Evolutionary conservation across 2,329 filamentous ascomycete genomes (phyloP).

Genomic region (Talaromyces pinophilus): DNA sequence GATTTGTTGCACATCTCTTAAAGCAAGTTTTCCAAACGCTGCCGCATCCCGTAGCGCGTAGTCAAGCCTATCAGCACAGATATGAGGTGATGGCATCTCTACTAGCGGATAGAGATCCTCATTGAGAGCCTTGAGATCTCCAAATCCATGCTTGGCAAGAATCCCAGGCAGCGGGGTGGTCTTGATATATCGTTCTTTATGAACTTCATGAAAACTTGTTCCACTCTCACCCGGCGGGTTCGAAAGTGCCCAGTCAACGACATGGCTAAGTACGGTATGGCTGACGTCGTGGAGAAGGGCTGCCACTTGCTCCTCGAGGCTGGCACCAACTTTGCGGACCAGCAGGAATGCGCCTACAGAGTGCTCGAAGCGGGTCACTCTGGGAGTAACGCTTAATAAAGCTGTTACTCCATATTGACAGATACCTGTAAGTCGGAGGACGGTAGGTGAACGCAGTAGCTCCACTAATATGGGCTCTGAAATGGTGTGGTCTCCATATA

Average conservation of each 20-base stretch:
- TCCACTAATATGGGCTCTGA: constrained; percentile 41
- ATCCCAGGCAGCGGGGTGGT: constrained; percentile 39
- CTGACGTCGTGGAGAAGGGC: constrained; percentile 45
- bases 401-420: constrained; percentile 43
- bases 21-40: constrained; percentile 34
- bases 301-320: constrained; percentile 42
- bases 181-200: constrained; percentile 41
- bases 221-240: constrained; percentile 35
- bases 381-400: constrained; percentile 37
- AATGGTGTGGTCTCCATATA: constrained; percentile 40
- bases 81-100: constrained; percentile 41
- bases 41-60: constrained; percentile 43
- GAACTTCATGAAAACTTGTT: constrained; percentile 43
- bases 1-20: constrained; percentile 34
- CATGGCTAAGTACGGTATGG: constrained; percentile 46
- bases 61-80: constrained; percentile 46
- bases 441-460: constrained; percentile 37
- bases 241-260: constrained; percentile 43
- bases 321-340: constrained; percentile 40
- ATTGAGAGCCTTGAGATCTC: constrained; percentile 34
- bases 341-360: constrained; percentile 45
- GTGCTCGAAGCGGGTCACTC: constrained; percentile 44
- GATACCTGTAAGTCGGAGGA: constrained; percentile 39
- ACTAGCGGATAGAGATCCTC: constrained; percentile 45
- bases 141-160: constrained; percentile 36